A percentile compares a stretch with the other conserved stretches of the same genome.
Evolutionary conservation across 2,329 filamentous ascomycete species (phyloP).

Genomic region (Domatiomyces catenatus): DNA sequence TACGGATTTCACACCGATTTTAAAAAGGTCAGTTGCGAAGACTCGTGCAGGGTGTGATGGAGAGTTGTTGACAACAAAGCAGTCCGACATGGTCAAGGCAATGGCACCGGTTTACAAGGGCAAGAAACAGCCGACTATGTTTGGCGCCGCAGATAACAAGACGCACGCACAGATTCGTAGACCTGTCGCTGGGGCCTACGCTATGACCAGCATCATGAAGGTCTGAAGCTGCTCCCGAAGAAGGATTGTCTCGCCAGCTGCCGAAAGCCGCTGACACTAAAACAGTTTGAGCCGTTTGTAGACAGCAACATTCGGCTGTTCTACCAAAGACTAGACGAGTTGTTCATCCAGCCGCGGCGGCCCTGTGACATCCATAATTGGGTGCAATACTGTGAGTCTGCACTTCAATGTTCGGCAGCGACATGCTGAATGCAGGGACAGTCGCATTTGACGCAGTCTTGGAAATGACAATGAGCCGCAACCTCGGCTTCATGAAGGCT

Average conservation of each 20-base stretch:
- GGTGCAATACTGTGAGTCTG: conserved; percentile 22
- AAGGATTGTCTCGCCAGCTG: too few relatives aligned
- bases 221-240: too few relatives aligned
- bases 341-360: conserved; percentile 23
- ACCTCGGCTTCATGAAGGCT: conserved; percentile 20
- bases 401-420: too few relatives aligned
- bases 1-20: conserved; percentile 10
- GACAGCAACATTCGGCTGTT: conserved; percentile 59
- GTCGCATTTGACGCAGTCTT: conserved; percentile 21
- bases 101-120: conserved; percentile 33
- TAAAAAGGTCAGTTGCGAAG: conserved; percentile 2
- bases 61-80: too few relatives aligned
- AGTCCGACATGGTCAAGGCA: conserved; percentile 2
- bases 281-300: conserved; percentile 50
- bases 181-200: conserved; percentile 57
- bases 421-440: too few relatives aligned
- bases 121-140: conserved; percentile 53
- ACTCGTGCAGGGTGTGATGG: too few relatives aligned
- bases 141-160: conserved; percentile 57
- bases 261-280: background rate
- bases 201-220: conserved; percentile 2
- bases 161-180: conserved; percentile 61
- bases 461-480: conserved; percentile 21
- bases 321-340: conserved; percentile 42
- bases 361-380: conserved; percentile 22